Base-by-base conservation (phyloP, 2,329 filamentous ascomycete genomes). In the Colletotrichum falcatum region DNA sequence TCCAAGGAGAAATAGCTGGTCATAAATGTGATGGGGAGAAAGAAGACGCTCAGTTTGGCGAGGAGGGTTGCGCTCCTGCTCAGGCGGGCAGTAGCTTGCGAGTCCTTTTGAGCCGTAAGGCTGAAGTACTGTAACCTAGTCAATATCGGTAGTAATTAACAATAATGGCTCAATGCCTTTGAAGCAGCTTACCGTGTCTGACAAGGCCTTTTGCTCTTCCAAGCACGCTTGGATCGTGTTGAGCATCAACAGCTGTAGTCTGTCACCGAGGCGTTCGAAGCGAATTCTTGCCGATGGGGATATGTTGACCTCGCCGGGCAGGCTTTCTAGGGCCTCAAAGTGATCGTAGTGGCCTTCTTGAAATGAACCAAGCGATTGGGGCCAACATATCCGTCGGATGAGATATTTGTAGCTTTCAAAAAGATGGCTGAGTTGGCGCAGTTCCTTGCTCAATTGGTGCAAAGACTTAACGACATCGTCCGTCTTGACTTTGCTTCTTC, bases 101-200 rank as follows among this genome's bases (percentile, higher is more conserved):
- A 92, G 78, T 94, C 91, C 77, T 92, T 93, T 76, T 94, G 89
- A 23, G 91, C 89, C 68, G 92, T 93, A 73, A 94, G 85, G 78
- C 92, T 93, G 84, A 94, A 94, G 78, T 94, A 94, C 90, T 92
- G 69, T 33, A 46, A 12, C 18, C 4, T 70, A 61, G 77, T 69
- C 74, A 54, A n/a, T 46, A 53, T 8, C 28, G 42, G 16, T 58
- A 65, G 49, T 14, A 28, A 23, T 18, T 28, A 39, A 18, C 6
- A 8, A 23, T 35, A 28, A 26, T 48, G 28, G n/a, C 46, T 6
- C 14, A 58, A 11, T 53, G 35, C 30, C 46, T n/a, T 33, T 16
- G 8, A 26, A 56, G 48, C 33, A 42, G 75, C 84, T 76, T 79
- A 91, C 91, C 77, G 93, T 89, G 72, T 88, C 87, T 4, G 92